Base-by-base conservation (phyloP, 2,329 filamentous ascomycete genomes). In the Trematosphaeria pertusa region DNA sequence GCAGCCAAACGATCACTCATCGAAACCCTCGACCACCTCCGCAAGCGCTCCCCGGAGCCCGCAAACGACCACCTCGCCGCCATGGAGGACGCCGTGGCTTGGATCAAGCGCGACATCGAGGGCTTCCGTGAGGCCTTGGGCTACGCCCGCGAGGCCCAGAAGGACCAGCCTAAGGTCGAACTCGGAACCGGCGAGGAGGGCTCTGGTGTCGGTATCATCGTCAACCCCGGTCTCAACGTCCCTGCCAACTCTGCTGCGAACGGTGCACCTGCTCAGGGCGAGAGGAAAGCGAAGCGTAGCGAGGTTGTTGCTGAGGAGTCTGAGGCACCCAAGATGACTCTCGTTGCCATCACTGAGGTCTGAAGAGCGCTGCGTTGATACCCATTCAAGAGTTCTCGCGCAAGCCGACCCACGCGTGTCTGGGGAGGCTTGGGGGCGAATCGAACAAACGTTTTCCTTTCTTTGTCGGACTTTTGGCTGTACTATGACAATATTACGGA, bases 91-190 rank as follows among this genome's bases (percentile, higher is more conserved):
- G 69, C 67, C 32, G 68, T 67, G 58, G 44, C 65, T 32, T 72
- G 69, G 67, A 70, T 73, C 60, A 79, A 79, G 70, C 73, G 78
- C 37, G 77, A 80, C 50, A 65, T 80, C 28, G 58, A 71, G 48
- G 74, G 77, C 40, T 80, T 81, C 64, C 71, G 77, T 52, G 72
- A 74, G 11, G 78, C 78, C 1, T 73, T 81, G 12, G 67, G 56
- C 37, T 81, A 71, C 52, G 77, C 78, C 43, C 72, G 76, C 54
- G 73, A 72, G 33, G 77, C 77, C 15, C 65, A 77, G 62, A 69
- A 67, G 59, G 75, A 77, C 57, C 64, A 68, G 26, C 78, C 78
- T 52, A 77, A 78, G 68, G 61, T 80, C 34, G 71, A 80, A 63
- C 69, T 81, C 32, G n/a, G n/a, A n/a, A n/a, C n/a, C n/a, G 78